These are phyloP conservation scores for Venturia oleaginea DNA, from an alignment of 2,329 filamentous ascomycete genomes.

Conservation along the genomic window DNA sequence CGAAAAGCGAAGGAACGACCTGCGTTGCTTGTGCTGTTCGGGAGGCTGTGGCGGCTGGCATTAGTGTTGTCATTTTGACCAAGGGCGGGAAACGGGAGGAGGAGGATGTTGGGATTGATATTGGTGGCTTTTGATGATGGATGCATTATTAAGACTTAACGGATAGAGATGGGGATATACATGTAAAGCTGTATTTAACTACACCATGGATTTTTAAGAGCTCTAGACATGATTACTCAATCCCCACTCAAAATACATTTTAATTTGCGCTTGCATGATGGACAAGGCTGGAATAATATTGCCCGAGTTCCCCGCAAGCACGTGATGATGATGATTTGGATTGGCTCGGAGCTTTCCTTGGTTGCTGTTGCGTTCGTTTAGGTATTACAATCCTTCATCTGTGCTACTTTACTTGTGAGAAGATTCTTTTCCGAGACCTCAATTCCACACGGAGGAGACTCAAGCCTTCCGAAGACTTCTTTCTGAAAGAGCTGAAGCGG, in stretches of 20 bases:
- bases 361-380: not conserved
- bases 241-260: not conserved
- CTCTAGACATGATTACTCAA: not conserved
- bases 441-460: not conserved
- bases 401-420: not conserved
- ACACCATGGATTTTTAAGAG: not conserved
- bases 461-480: not conserved
- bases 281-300: not conserved
- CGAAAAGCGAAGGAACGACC: constrained; percentile 30
- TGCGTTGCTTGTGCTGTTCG: constrained; percentile 67
- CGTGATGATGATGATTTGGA: not conserved
- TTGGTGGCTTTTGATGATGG: constrained; percentile 2
- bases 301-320: not conserved
- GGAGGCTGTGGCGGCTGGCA: constrained; percentile 64
- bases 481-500: not conserved
- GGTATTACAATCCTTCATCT: not conserved
- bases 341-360: not conserved
- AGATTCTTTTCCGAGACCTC: not conserved
- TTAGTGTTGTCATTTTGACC: constrained; percentile 61
- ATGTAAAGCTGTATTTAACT: not conserved
- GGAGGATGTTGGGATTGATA: constrained; percentile 24
- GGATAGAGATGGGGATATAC: not conserved
- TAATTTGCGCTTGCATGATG: not conserved
- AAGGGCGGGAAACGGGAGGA: constrained; percentile 37
- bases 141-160: constrained; percentile 4